Conservation (phyloP, 2,329 filamentous ascomycete genomes). For the Fusarium sublunatum region DNA sequence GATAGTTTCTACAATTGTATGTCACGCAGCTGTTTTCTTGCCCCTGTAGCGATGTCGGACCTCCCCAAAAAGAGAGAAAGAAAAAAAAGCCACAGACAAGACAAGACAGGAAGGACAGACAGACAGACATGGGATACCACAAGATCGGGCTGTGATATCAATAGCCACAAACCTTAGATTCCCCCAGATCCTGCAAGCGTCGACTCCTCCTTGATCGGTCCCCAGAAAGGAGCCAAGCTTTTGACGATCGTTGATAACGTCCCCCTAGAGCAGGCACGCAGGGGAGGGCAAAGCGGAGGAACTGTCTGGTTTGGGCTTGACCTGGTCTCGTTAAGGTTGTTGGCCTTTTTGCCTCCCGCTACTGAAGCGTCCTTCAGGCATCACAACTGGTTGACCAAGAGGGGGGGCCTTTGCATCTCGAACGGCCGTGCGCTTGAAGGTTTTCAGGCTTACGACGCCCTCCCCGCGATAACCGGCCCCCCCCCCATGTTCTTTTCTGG, state of each 20-base stretch:
- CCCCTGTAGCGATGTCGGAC: constrained; percentile 21
- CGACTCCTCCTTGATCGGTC: constrained; percentile 11
- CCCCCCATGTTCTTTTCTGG: constrained; percentile 7
- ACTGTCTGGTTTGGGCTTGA: constrained; percentile 19
- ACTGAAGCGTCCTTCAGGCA: background rate
- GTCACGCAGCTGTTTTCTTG: constrained; percentile 11
- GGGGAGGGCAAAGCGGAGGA: constrained; percentile 19
- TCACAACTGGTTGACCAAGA: constrained; percentile 13
- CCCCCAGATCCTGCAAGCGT: constrained; percentile 38
- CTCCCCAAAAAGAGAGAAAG: constrained; percentile 1
- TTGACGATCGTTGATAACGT: constrained; percentile 28
- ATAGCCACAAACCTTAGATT: constrained; percentile 34
- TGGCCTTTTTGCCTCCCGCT: constrained; percentile 37
- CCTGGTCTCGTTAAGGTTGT: constrained; percentile 13
- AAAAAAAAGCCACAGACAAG: background rate
- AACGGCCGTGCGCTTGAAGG: constrained; percentile 16
- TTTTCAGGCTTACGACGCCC: constrained; percentile 31
- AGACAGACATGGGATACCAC: constrained; percentile 14
- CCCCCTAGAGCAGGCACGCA: constrained; percentile 10
- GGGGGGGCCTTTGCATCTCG: constrained; percentile 3
- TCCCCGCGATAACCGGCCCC: constrained; percentile 25
- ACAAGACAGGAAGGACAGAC: too few species aligned
- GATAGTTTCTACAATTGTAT: constrained; percentile 11
- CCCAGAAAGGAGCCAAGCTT: constrained; percentile 7
- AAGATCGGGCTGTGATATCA: constrained; percentile 27